A percentile compares a stretch with the other conserved stretches of the same genome.
Evolutionary conservation across 2,329 filamentous ascomycete genomes (phyloP).

Genomic region (Penicillium decumbens): DNA sequence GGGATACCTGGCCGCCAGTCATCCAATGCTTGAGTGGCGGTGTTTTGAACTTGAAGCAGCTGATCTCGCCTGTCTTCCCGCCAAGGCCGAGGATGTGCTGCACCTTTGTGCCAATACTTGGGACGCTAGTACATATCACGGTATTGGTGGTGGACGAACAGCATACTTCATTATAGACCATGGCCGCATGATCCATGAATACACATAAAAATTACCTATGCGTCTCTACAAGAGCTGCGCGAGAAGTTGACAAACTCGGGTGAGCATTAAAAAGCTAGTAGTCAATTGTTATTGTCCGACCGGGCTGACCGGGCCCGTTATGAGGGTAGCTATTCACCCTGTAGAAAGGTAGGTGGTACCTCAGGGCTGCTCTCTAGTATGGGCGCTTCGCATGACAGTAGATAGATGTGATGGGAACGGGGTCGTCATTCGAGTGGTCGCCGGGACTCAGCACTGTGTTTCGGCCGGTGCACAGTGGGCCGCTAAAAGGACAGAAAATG

Average conservation of each 20-base stretch:
- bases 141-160: constrained; percentile 56
- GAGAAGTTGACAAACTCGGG: neutral
- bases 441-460: constrained; percentile 22
- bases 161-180: constrained; percentile 19
- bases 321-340: neutral
- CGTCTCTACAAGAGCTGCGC: neutral
- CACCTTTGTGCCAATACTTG: constrained; percentile 50
- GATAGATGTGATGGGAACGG: constrained; percentile 22
- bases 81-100: constrained; percentile 58
- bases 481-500: constrained; percentile 6
- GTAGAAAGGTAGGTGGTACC: neutral
- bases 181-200: neutral
- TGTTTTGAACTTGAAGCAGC: constrained; percentile 57
- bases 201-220: neutral
- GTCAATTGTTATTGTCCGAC: neutral
- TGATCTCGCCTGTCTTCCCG: constrained; percentile 61
- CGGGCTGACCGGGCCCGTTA: neutral
- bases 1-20: constrained; percentile 62
- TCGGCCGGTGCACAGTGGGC: constrained; percentile 20
- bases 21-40: constrained; percentile 58
- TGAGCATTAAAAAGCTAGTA: neutral
- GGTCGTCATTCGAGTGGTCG: constrained; percentile 20
- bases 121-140: constrained; percentile 58
- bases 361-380: neutral
- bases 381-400: constrained; percentile 20